Evolutionary conservation across 176 grass and related monocot genomes (phyloP).

Genomic region (Oryza brachyantha): DNA sequence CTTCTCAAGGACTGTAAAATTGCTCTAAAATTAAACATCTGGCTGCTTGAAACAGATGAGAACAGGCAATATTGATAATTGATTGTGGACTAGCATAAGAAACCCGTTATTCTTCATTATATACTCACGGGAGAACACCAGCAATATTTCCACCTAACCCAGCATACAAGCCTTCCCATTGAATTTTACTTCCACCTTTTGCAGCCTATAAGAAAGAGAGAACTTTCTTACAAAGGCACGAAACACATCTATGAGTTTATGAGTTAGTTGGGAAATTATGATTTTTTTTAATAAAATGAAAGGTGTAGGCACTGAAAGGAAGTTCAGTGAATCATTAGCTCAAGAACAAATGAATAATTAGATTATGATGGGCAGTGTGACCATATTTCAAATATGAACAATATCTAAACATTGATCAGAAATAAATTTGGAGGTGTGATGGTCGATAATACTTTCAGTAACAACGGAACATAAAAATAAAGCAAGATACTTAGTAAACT

Average conservation of each 20-base stretch:
- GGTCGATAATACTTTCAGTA: not conserved
- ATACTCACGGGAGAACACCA: constrained; percentile 31
- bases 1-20: too few species aligned
- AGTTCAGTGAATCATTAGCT: not conserved
- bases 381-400: not conserved
- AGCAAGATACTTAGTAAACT: too few species aligned
- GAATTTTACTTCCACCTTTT: constrained; percentile 27
- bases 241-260: not conserved
- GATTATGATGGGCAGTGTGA: not conserved
- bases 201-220: constrained; percentile 17
- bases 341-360: not conserved
- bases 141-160: constrained; percentile 40
- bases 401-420: not conserved
- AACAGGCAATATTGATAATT: not conserved
- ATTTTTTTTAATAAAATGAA: not conserved
- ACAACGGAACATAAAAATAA: too few species aligned
- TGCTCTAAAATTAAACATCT: too few species aligned
- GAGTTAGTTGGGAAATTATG: not conserved
- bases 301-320: not conserved
- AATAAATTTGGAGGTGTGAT: not conserved
- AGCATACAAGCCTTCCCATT: constrained; percentile 30
- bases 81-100: not conserved
- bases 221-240: not conserved
- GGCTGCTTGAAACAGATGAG: not conserved
- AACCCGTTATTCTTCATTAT: not conserved